Base-by-base conservation (phyloP, 2,329 filamentous ascomycete species). In the Fusarium sp. region DNA sequence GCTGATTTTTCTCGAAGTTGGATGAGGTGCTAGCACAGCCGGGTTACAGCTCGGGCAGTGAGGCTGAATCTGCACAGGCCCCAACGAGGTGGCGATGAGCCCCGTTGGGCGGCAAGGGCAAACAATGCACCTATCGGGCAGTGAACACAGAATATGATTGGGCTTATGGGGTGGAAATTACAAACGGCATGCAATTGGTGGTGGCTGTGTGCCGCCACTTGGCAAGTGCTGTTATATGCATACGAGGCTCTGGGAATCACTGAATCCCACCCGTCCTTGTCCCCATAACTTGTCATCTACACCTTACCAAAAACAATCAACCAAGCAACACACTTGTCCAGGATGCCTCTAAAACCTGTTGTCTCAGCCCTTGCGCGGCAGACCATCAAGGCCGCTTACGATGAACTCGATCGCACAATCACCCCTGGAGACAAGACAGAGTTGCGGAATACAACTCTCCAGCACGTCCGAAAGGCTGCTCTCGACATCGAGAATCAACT, bases 401-500 rank as follows among this genome's bases (percentile, higher is more conserved):
- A 71, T 23, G 69, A 71, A 0, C 59, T 72, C 1, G 47, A 71
- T 9, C 52, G 41, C 0, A 63, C 56, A 3, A 66, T 72, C 11
- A 52, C 8, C 7, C 36, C 51, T 1, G 61, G 40, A n/a, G 68
- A 72, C n/a, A 63, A 60, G 16, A 44, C 10, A 1, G 13, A 57
- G 0, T 64, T 72, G 9, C 11, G 41, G 1, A 47, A 44, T 0
- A 68, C 52, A 8, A 50, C 50, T 0, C 27, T 71, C 6, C 57
- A 48, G 8, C 36, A 65, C 60, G 68, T 72, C 3, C 34, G 28
- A 7, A 72, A 60, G 8, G 80, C 80, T 7, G 80, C 79, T 0
- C 60, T 77, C 0, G 70, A 78, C 0, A 79, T 86, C 5, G 82
- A 87, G 58, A 70, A 72, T 2, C 75, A 80, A 27, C 79, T 86